These are phyloP conservation scores for Athelia sp. DNA, from an alignment of 1,284 basidiomycete genomes.

Conservation along the genomic window DNA sequence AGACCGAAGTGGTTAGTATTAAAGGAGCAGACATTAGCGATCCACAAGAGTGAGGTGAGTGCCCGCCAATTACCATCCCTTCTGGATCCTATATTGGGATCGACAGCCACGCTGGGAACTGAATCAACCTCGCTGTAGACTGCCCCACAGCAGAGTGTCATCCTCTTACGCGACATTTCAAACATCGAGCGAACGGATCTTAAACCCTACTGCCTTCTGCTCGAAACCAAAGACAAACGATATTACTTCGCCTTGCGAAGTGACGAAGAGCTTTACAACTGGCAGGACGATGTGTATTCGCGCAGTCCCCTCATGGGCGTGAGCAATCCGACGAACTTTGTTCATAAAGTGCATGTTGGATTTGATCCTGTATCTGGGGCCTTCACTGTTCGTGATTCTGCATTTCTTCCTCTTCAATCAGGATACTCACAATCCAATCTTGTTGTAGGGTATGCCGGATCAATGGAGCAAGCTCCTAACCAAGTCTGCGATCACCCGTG, in stretches of 20 bases:
- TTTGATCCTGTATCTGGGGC: conserved; percentile 93
- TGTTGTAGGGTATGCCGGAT: conserved; percentile 81
- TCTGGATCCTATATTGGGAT: not conserved
- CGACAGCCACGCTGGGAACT: not conserved
- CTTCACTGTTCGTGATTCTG: conserved; percentile 67
- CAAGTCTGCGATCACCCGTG: conserved; percentile 94
- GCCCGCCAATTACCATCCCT: not conserved
- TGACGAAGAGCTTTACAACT: conserved; percentile 94
- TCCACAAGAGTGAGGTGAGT: conserved; percentile 92
- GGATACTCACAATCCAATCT: not conserved
- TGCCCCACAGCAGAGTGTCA: conserved; percentile 60
- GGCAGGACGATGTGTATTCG: conserved; percentile 95
- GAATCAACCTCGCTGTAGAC: conserved; percentile 34
- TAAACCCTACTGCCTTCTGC: conserved; percentile 86
- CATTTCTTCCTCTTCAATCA: conserved; percentile 2
- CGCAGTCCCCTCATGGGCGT: conserved; percentile 92
- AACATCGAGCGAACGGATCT: conserved; percentile 89
- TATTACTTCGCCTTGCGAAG: conserved; percentile 82
- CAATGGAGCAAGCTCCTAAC: conserved; percentile 96
- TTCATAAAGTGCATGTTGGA: conserved; percentile 97
- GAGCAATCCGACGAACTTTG: conserved; percentile 93
- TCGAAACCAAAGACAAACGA: conserved; percentile 81
- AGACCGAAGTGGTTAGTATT: conserved; percentile 88
- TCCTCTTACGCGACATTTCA: conserved; percentile 75
- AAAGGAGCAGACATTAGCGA: conserved; percentile 74